A percentile compares a stretch with the other conserved stretches of the same genome.
phyloP scores from a whole-genome alignment of 1,284 basidiomycete genomes.

The Schizopora paradoxa region DNA sequence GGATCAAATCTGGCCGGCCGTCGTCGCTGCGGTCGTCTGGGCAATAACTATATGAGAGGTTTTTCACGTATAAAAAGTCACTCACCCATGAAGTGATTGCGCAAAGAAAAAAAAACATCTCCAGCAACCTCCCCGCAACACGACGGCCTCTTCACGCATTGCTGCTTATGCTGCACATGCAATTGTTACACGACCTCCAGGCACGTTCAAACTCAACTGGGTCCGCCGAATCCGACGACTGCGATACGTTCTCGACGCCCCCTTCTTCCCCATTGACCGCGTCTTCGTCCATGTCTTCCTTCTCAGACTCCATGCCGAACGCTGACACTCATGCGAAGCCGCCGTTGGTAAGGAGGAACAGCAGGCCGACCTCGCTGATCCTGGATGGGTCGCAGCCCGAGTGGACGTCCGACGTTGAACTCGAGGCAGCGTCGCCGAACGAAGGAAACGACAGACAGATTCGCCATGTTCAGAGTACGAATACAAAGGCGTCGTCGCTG shows the following conservation, averaged over 20 bases:
- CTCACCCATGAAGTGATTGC: too few relatives aligned
- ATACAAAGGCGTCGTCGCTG: constrained; percentile 13
- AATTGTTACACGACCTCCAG: too few relatives aligned
- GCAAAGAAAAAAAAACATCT: too few relatives aligned
- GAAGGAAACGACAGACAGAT: constrained; percentile 16
- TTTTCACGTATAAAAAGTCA: too few relatives aligned
- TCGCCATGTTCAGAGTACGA: constrained; percentile 21
- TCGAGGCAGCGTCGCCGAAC: constrained; percentile 39
- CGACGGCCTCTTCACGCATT: too few relatives aligned
- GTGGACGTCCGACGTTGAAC: constrained; percentile 44
- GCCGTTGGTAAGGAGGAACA: constrained; percentile 43
- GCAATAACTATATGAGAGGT: too few relatives aligned
- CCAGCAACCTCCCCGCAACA: too few relatives aligned
- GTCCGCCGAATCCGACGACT: too few relatives aligned
- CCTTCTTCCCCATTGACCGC: constrained; percentile 34
- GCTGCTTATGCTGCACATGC: too few relatives aligned
- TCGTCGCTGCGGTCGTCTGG: too few relatives aligned
- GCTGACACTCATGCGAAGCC: constrained; percentile 32
- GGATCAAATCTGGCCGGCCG: too few relatives aligned
- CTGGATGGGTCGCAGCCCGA: constrained; percentile 36
- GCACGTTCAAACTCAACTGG: too few relatives aligned
- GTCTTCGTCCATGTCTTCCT: constrained; percentile 29
- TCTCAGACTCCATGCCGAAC: constrained; percentile 29
- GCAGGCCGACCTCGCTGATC: constrained; percentile 44
- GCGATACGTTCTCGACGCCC: constrained; percentile 58